phyloP scores from a whole-genome alignment of 1,284 basidiomycete species.

The Sanghuangporus weigelae region DNA sequence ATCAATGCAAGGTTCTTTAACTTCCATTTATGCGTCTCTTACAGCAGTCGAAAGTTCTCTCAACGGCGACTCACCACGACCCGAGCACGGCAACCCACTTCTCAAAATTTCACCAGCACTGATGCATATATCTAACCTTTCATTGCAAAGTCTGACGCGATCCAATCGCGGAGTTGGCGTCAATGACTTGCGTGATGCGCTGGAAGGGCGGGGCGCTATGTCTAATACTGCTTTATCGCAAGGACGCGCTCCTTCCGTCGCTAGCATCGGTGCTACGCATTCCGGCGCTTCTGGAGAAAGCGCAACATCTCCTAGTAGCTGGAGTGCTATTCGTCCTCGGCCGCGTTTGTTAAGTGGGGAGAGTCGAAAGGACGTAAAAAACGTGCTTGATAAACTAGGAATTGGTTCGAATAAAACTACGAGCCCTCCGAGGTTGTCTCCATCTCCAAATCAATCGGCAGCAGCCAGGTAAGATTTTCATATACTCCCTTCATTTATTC shows the following conservation, averaged over 20 bases:
- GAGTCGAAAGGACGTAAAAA: slow-evolving; percentile 67
- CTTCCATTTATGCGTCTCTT: neutral
- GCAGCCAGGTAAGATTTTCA: slow-evolving; percentile 9
- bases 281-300: slow-evolving; percentile 33
- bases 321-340: slow-evolving; percentile 42
- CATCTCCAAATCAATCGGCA: slow-evolving; percentile 40
- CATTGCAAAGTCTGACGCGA: slow-evolving; percentile 71
- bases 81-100: slow-evolving; percentile 64
- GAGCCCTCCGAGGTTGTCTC: slow-evolving; percentile 60
- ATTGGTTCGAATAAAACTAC: slow-evolving; percentile 66
- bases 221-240: slow-evolving; percentile 59
- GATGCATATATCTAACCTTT: slow-evolving; percentile 86
- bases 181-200: slow-evolving; percentile 77
- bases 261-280: slow-evolving; percentile 62
- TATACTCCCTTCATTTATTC: neutral
- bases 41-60: slow-evolving; percentile 57
- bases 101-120: slow-evolving; percentile 76
- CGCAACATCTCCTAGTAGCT: slow-evolving; percentile 23
- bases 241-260: slow-evolving; percentile 58
- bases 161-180: slow-evolving; percentile 78
- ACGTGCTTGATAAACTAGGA: slow-evolving; percentile 71
- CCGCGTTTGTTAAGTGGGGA: slow-evolving; percentile 39
- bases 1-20: neutral
- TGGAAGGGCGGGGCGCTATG: slow-evolving; percentile 76
- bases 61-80: slow-evolving; percentile 51